Percentiles rank a stretch among this genome's conserved stretches.
phyloP scores from a whole-genome alignment of 140 eudicot genomes.

The Ambrosia hybrid region DNA sequence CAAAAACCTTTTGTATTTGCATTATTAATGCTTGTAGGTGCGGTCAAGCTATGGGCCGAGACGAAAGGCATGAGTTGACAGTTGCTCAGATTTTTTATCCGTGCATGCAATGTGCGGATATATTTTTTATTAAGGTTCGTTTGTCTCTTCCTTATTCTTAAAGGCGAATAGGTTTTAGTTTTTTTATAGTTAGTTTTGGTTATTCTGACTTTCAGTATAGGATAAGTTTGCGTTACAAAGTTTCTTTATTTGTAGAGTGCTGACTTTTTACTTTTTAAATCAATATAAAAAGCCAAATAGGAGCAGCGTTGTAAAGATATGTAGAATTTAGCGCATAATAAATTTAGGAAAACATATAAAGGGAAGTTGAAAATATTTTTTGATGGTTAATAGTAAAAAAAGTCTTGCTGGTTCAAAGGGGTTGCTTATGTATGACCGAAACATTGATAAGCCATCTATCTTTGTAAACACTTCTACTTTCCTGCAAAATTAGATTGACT shows the following conservation, averaged over 20 bases:
- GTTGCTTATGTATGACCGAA: too few relatives aligned
- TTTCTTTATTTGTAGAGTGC: neutral
- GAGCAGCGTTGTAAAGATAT: neutral
- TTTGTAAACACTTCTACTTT: too few relatives aligned
- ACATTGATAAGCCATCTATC: too few relatives aligned
- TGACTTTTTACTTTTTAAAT: too few relatives aligned
- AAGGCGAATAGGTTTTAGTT: neutral
- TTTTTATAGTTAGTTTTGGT: neutral
- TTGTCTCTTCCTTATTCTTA: neutral
- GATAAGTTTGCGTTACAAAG: neutral
- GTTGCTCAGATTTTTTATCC: conserved; percentile 87
- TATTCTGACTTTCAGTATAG: neutral
- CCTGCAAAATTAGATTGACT: too few relatives aligned
- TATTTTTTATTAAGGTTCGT: conserved; percentile 72
- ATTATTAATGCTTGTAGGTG: conserved; percentile 44
- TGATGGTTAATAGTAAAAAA: too few relatives aligned
- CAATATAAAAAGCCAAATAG: neutral
- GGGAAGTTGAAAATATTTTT: neutral
- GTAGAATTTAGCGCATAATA: neutral
- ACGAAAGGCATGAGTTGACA: conserved; percentile 69
- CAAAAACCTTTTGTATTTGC: too few relatives aligned
- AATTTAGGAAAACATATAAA: neutral
- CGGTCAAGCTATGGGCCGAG: conserved; percentile 73
- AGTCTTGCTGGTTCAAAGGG: too few relatives aligned
- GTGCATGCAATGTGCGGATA: conserved; percentile 97